A percentile compares a stretch with the other conserved stretches of the same genome.
These are phyloP conservation scores for Talaromyces nanjingensis DNA, from an alignment of 495 filamentous ascomycete species.

Conservation along the genomic window DNA sequence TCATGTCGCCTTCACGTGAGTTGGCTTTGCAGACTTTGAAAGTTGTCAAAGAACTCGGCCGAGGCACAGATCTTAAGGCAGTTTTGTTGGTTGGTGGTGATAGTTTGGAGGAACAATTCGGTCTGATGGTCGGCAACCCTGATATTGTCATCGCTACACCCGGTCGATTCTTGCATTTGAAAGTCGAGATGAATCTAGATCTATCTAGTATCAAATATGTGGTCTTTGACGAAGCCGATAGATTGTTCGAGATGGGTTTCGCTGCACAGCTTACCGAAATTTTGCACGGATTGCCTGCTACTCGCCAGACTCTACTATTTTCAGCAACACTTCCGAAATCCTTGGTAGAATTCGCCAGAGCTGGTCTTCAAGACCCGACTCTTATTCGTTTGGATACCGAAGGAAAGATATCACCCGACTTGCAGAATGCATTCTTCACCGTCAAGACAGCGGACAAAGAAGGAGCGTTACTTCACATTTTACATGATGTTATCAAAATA, in stretches of 20 bases:
- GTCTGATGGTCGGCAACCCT: constrained; percentile 84
- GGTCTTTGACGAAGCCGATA: constrained; percentile 95
- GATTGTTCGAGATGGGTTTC: constrained; percentile 97
- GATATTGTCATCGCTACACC: constrained; percentile 96
- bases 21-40: constrained; percentile 91
- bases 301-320: constrained; percentile 85
- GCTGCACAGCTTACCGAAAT: constrained; percentile 89
- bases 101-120: constrained; percentile 92
- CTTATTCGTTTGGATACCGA: constrained; percentile 87
- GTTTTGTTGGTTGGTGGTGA: constrained; percentile 92
- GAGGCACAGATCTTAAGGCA: constrained; percentile 82
- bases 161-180: constrained; percentile 88
- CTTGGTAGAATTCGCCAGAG: constrained; percentile 90
- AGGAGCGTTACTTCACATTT: constrained; percentile 78
- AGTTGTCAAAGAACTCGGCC: constrained; percentile 88
- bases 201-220: constrained; percentile 81
- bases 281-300: constrained; percentile 73
- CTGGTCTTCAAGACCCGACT: constrained; percentile 82
- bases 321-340: constrained; percentile 91
- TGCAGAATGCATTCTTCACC: constrained; percentile 88
- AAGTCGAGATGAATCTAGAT: constrained; percentile 90
- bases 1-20: constrained; percentile 88
- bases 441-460: constrained; percentile 91
- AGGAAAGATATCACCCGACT: constrained; percentile 88
- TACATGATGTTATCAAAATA: constrained; percentile 90